Evolutionary conservation across 495 filamentous ascomycete genomes (phyloP).

Genomic region (Daldinia decipiens): DNA sequence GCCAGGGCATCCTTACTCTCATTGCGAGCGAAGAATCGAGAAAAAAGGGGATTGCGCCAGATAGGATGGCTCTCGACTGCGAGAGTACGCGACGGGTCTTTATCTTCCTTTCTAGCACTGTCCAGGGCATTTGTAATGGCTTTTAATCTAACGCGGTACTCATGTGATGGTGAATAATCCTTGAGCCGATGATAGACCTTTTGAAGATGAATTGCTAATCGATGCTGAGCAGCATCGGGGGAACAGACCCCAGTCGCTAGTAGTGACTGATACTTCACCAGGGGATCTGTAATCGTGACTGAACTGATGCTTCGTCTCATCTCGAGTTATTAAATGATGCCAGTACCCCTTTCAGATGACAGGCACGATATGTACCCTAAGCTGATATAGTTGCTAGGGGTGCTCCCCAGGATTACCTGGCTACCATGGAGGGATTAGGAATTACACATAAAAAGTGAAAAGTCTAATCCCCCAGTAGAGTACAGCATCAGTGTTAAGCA

Average conservation of each 20-base stretch:
- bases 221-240: conserved; percentile 73
- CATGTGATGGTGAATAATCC: conserved; percentile 71
- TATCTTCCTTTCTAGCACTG: conserved; percentile 27
- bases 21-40: conserved; percentile 53
- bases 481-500: background rate
- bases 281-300: conserved; percentile 75
- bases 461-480: background rate
- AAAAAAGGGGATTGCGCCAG: conserved; percentile 61
- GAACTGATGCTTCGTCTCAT: conserved; percentile 52
- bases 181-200: conserved; percentile 72
- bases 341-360: background rate
- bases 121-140: conserved; percentile 60
- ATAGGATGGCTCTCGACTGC: conserved; percentile 59
- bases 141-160: conserved; percentile 67
- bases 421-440: background rate
- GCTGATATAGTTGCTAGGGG: background rate
- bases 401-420: background rate
- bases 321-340: conserved; percentile 24
- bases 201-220: conserved; percentile 73
- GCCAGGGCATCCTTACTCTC: conserved; percentile 62
- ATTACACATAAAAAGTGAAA: background rate
- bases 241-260: conserved; percentile 66
- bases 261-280: conserved; percentile 72
- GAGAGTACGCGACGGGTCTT: conserved; percentile 43
- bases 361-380: background rate